Base-by-base conservation (phyloP, 768 basidiomycete species). In the Lepiota venenata region DNA sequence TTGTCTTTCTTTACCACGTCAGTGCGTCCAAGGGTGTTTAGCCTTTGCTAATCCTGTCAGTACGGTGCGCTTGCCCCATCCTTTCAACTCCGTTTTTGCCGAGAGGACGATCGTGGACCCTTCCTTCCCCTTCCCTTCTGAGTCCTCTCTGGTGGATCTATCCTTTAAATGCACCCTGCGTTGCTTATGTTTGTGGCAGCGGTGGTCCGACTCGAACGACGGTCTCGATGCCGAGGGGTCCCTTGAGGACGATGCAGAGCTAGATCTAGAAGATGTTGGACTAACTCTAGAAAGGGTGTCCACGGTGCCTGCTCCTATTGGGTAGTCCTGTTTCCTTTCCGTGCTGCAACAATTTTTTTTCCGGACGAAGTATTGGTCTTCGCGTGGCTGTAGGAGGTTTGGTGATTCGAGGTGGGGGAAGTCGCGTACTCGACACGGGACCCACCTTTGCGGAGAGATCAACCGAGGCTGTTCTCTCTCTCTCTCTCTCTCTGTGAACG, bases 21-120 rank as follows among this genome's bases (percentile, higher is more conserved):
- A 47, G 15, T 25, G 35, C 15, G 53, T n/a, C 29, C 36, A 14
- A 15, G 20, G 15, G 27, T 18, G 15, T 37, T 0, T 3, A 27
- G 52, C 37, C 2, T 22, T n/a, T 47, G 37, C 41, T 53, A 48
- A 18, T 7, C 83, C 83, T 2, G 83, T 85, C 56, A 85, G 59
- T 25, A 82, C 69, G 58, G 82, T 85, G 20, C 82, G 78, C 76
- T 55, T 71, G 37, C 72, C 71, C 66, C 74, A 25, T 70, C 68
- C 55, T 67, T 70, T 37, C 65, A n/a, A n/a, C n/a, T 59, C 46
- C 56, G 69, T 16, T 62, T 58, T 50, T 60, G 32, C 10, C 32
- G 32, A 32, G 32, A 32, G 10, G 32, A 8, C 9, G 32, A 32
- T 8, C 32, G 32, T 32, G 32, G 32, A 4, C 62, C 65, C 47